Evolutionary conservation across 1,139 yeast species (phyloP).

Genomic region (Blastobotrys elegans): DNA sequence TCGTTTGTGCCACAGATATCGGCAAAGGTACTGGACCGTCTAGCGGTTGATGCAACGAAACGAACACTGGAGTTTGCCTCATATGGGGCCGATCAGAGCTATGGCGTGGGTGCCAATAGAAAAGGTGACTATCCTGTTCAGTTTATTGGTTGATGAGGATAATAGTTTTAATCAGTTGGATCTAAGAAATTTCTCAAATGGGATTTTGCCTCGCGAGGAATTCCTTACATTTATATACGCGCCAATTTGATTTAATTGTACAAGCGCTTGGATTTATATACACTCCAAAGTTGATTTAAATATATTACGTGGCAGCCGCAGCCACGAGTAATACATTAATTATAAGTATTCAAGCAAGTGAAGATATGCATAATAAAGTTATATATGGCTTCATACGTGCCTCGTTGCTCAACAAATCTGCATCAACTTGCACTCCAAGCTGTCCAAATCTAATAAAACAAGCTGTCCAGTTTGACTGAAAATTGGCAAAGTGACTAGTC

Average conservation of each 20-base stretch:
- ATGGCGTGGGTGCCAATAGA: conserved; percentile 43
- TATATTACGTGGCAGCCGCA: no score
- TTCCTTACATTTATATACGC: no score
- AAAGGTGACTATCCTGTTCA: conserved; percentile 36
- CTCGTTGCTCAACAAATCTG: not conserved
- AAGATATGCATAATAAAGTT: no score
- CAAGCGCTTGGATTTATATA: no score
- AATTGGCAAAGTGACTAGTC: conserved; percentile 64
- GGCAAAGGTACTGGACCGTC: conserved; percentile 51
- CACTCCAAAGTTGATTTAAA: no score
- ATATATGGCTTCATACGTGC: no score
- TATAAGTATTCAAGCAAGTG: no score
- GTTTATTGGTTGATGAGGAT: conserved; percentile 7
- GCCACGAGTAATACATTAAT: no score
- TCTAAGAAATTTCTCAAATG: no score
- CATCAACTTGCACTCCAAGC: conserved; percentile 37
- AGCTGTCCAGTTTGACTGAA: conserved; percentile 63
- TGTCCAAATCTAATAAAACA: conserved; percentile 58
- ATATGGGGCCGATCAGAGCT: conserved; percentile 46
- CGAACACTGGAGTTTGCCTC: conserved; percentile 41
- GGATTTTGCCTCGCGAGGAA: no score
- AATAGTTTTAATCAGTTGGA: no score
- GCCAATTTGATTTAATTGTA: no score
- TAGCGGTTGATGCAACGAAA: conserved; percentile 46
- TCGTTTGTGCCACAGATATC: conserved; percentile 73